Evolutionary conservation across 2,329 filamentous ascomycete genomes (phyloP).

Genomic region (Alternaria brassicae): DNA sequence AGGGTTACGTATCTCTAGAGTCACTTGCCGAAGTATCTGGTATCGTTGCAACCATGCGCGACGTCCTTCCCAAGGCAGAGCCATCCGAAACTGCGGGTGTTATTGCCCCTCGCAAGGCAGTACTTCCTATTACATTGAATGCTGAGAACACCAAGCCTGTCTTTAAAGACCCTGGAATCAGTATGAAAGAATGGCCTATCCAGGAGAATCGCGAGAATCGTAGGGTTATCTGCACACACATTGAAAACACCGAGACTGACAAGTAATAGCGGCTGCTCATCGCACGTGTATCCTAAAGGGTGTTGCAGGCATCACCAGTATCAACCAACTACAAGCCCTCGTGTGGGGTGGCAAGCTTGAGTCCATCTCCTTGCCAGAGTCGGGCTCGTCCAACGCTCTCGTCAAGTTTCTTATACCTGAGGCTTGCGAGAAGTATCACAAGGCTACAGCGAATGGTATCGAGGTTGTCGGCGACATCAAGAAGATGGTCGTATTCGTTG

Average conservation of each 20-base stretch:
- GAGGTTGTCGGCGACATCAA: constrained; percentile 25
- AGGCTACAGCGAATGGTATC: constrained; percentile 47
- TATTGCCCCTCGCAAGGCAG: background rate
- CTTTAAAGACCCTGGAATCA: constrained; percentile 15
- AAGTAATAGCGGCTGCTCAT: constrained; percentile 22
- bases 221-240: constrained; percentile 12
- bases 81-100: background rate
- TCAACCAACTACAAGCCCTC: constrained; percentile 43
- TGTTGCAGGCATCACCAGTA: constrained; percentile 26
- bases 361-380: constrained; percentile 34
- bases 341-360: constrained; percentile 51
- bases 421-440: constrained; percentile 43
- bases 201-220: constrained; percentile 41
- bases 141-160: background rate
- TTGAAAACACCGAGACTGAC: constrained; percentile 10
- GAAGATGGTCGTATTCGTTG: constrained; percentile 38
- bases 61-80: constrained; percentile 25
- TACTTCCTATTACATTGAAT: background rate
- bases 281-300: constrained; percentile 41
- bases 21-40: constrained; percentile 32
- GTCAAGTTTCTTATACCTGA: constrained; percentile 47
- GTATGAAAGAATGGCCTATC: constrained; percentile 34
- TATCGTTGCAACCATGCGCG: constrained; percentile 31
- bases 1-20: constrained; percentile 26
- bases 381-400: constrained; percentile 32